Evolutionary conservation across 2,329 filamentous ascomycete genomes (phyloP).

Genomic region (Aspergillus pseudoglaucus): DNA sequence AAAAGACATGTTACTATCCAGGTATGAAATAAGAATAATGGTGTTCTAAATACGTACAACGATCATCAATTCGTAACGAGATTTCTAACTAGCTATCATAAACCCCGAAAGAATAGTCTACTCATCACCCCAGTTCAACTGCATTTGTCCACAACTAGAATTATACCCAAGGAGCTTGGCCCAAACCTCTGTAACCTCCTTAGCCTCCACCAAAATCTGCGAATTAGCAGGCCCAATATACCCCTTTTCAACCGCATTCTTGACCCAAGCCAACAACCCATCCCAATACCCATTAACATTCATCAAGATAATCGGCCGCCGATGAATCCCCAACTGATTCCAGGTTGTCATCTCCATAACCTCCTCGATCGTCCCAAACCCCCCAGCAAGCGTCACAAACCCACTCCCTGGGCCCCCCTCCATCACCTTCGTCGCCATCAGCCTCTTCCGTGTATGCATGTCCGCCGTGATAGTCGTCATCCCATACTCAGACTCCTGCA

Average conservation of each 20-base stretch:
- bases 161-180: constrained; percentile 65
- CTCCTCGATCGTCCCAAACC: constrained; percentile 94
- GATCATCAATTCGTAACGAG: not conserved
- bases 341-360: constrained; percentile 88
- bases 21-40: constrained; percentile 5
- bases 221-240: constrained; percentile 69
- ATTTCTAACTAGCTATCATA: no score
- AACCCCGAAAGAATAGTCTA: constrained; percentile 27
- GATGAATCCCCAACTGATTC: constrained; percentile 95
- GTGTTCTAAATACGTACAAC: not conserved
- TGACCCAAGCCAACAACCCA: constrained; percentile 75
- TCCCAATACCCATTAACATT: constrained; percentile 93
- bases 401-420: constrained; percentile 74
- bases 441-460: constrained; percentile 92
- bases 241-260: constrained; percentile 64
- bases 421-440: constrained; percentile 87
- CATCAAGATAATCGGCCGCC: constrained; percentile 67
- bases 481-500: constrained; percentile 56
- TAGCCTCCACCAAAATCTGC: constrained; percentile 71
- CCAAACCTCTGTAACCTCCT: constrained; percentile 65
- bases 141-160: constrained; percentile 66
- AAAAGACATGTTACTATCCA: constrained; percentile 4
- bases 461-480: constrained; percentile 81
- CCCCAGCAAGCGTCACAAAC: constrained; percentile 82
- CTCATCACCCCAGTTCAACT: constrained; percentile 72